Conservation (phyloP, 768 basidiomycete genomes). For the Artomyces pyxidatus region DNA sequence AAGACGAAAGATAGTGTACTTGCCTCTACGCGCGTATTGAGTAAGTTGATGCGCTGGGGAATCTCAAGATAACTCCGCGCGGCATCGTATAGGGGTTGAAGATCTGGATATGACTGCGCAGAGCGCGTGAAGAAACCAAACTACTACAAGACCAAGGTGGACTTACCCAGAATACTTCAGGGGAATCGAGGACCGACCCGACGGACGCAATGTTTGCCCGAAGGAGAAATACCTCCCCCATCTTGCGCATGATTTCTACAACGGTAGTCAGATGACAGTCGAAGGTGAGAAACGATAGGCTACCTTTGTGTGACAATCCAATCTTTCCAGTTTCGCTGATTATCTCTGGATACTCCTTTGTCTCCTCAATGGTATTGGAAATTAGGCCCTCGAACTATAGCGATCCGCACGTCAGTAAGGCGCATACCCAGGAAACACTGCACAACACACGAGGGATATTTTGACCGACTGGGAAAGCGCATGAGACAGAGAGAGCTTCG, state of each 20-base stretch:
- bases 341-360: slow-evolving; percentile 90
- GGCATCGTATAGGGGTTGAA: slow-evolving; percentile 91
- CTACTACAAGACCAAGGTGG: slow-evolving; percentile 6
- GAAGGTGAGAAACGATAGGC: slow-evolving; percentile 9
- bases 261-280: too few relatives aligned
- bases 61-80: slow-evolving; percentile 93
- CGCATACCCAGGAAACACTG: neutral
- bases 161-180: slow-evolving; percentile 88
- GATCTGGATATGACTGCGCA: slow-evolving; percentile 82
- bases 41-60: slow-evolving; percentile 83
- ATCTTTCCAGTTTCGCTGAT: slow-evolving; percentile 95
- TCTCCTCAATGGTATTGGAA: slow-evolving; percentile 89
- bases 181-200: slow-evolving; percentile 93
- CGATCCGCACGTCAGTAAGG: neutral
- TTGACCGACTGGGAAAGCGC: slow-evolving; percentile 95
- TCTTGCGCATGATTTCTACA: slow-evolving; percentile 93
- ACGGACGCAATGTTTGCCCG: slow-evolving; percentile 93
- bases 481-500: slow-evolving; percentile 90
- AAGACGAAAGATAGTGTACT: slow-evolving; percentile 10
- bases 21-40: slow-evolving; percentile 92
- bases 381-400: slow-evolving; percentile 85
- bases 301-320: slow-evolving; percentile 78
- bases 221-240: slow-evolving; percentile 88
- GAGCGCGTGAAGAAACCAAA: slow-evolving; percentile 11
- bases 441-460: slow-evolving; percentile 70